Evolutionary conservation across 73 alveolate genomes (phyloP), one percentile per base, ranked within the genome.

Genomic region (Paramecium bursaria): DNA sequence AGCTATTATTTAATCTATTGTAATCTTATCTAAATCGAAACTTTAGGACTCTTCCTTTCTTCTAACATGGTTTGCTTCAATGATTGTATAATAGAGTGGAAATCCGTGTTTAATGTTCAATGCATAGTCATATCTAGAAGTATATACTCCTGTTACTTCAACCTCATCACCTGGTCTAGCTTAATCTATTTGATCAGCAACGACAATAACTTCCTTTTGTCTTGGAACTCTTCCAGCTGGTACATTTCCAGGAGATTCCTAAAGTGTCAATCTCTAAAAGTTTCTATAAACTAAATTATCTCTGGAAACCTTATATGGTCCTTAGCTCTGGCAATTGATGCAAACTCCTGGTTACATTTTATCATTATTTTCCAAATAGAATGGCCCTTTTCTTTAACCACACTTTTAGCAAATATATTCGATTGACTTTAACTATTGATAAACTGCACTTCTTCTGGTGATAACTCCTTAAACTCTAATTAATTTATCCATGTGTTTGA

Each of bases 121-220:
- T 57, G 96, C 90, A 75, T 92, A 89, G 86, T 97, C 99, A 76
- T 92, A 96, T 90, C 92, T 96, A 74, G 95, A 86, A 39, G 93
- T 88, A 87, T 88, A 96, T 17, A 98, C 86, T 33, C 99, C 99
- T 25, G 98, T 94, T 21, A 95, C 94, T 86, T 94, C 99, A 60
- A 98, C 98, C 79, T 96, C 99, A 77, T 98, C 99, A n/a, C 99
- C 99, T 4, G 99, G 99, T 15, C 99, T 90, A 21, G 99, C 99
- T 7, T 91, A 86, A 91, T 98, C 99, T 6, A 98, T 98, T 57
- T 94, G 88, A 86, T 98, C 99, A 67, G 96, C 98, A 9, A 93
- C 91, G 51, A 98, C 90, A n/a, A 96, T 87, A 26, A 95, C 98
- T 88, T 97, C 99, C 75, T 96, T 95, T 74, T 98, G 94, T 75